These are phyloP conservation scores for Amphichorda felina DNA, from an alignment of 2,329 filamentous ascomycete species.

Conservation along the genomic window DNA sequence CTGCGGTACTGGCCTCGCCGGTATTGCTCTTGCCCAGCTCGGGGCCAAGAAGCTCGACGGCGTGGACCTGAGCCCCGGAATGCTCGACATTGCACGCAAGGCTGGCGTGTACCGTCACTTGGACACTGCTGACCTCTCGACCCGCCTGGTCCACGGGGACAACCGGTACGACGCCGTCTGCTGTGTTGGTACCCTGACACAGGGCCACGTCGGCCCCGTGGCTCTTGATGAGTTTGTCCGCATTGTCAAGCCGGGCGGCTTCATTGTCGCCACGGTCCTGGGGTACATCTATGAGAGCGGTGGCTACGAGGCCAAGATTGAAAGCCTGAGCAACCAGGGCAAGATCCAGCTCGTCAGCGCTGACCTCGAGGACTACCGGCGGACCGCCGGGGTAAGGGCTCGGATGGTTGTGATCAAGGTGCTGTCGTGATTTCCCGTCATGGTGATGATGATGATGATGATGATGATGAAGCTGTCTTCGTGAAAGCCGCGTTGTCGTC, in stretches of 20 bases:
- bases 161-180: constrained; percentile 35
- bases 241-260: constrained; percentile 30
- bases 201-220: constrained; percentile 39
- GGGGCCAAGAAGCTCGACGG: constrained; percentile 36
- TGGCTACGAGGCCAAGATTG: constrained; percentile 33
- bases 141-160: constrained; percentile 23
- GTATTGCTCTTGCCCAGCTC: constrained; percentile 28
- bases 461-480: not conserved
- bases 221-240: constrained; percentile 37
- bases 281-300: constrained; percentile 34
- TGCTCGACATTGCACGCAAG: constrained; percentile 38
- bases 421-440: constrained; percentile 4
- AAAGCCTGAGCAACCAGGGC: constrained; percentile 16
- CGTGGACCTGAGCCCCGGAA: constrained; percentile 37
- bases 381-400: constrained; percentile 15
- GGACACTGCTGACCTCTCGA: constrained; percentile 31
- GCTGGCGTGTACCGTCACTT: constrained; percentile 34
- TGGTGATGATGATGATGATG: constrained; percentile 1
- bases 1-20: constrained; percentile 44
- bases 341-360: constrained; percentile 15
- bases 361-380: constrained; percentile 18
- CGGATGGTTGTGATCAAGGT: constrained; percentile 17
- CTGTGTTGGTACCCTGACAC: constrained; percentile 43
- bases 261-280: constrained; percentile 38
- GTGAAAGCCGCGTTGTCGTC: not conserved